A percentile compares a stretch with the other conserved stretches of the same genome.
These are phyloP conservation scores for Balansia obtecta DNA, from an alignment of 2,329 filamentous ascomycete genomes.

Conservation along the genomic window DNA sequence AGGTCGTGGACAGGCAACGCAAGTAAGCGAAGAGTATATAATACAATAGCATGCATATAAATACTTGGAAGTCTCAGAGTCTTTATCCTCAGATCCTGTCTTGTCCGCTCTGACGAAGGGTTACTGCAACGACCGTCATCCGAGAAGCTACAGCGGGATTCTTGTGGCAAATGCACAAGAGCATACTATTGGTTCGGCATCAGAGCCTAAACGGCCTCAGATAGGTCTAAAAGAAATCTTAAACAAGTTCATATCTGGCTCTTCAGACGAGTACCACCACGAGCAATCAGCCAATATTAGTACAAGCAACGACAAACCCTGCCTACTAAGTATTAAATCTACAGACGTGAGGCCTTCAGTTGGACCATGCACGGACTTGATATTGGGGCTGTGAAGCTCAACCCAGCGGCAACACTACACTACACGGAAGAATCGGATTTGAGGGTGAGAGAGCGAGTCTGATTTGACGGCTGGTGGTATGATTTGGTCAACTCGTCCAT, in stretches of 20 bases:
- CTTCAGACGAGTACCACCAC: background rate
- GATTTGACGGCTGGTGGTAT: constrained; percentile 29
- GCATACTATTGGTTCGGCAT: background rate
- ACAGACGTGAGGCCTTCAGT: constrained; percentile 32
- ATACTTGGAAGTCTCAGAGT: background rate
- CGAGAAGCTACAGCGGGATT: background rate
- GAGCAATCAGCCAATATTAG: constrained; percentile 16
- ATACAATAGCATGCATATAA: no score
- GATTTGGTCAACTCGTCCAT: constrained; percentile 23
- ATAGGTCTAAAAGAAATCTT: background rate
- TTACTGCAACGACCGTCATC: background rate
- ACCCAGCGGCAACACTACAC: constrained; percentile 26
- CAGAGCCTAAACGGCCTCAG: background rate
- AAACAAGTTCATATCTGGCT: background rate
- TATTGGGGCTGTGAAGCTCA: constrained; percentile 28
- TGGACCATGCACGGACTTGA: constrained; percentile 34
- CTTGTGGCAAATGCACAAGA: background rate
- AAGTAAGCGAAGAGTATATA: no score
- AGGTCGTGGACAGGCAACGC: background rate
- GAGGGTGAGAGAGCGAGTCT: constrained; percentile 26
- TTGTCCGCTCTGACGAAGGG: background rate
- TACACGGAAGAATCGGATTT: constrained; percentile 35
- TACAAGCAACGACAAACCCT: constrained; percentile 20
- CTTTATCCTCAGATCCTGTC: background rate
- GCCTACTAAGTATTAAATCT: constrained; percentile 29